These are phyloP conservation scores for Odonthalia washingtoniensis DNA, from an alignment of 31 red algal genomes.

Conservation along the genomic window DNA sequence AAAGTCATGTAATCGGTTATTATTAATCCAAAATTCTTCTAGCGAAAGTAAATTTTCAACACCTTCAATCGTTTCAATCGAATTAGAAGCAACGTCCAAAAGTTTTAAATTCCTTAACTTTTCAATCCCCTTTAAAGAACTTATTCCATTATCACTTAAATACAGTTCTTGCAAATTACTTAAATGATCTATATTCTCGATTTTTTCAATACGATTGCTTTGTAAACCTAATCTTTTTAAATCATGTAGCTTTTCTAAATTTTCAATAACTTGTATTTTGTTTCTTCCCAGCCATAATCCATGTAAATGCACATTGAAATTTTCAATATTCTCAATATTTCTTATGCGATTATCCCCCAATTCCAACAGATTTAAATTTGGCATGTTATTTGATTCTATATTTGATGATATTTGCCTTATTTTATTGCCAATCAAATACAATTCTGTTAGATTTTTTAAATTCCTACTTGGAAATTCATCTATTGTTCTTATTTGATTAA, in stretches of 20 bases:
- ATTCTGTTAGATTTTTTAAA: conserved; percentile 76
- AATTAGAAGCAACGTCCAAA: conserved; percentile 86
- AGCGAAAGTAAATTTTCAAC: conserved; percentile 65
- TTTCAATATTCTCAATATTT: conserved; percentile 65
- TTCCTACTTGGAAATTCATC: conserved; percentile 54
- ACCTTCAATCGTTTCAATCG: conserved; percentile 70
- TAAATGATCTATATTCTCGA: conserved; percentile 69
- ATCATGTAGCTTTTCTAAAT: conserved; percentile 51
- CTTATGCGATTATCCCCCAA: conserved; percentile 93
- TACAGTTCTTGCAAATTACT: conserved; percentile 87
- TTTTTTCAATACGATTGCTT: conserved; percentile 85
- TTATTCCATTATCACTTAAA: conserved; percentile 93
- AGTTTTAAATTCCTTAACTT: conserved; percentile 71
- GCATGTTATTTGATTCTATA: conserved; percentile 48
- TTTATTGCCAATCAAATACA: conserved; percentile 95
- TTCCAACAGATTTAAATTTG: conserved; percentile 80
- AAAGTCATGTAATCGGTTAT: conserved; percentile 74
- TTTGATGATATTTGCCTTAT: conserved; percentile 63
- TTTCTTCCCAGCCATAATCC: conserved; percentile 97
- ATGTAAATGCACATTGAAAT: conserved; percentile 42
- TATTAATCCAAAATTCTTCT: conserved; percentile 95
- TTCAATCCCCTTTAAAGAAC: conserved; percentile 71
- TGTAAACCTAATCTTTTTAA: conserved; percentile 81
- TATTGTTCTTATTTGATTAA: conserved; percentile 81
- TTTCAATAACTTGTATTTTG: conserved; percentile 84